phyloP scores from a whole-genome alignment of 2,329 filamentous ascomycete genomes.

The Zasmidium cellare region DNA sequence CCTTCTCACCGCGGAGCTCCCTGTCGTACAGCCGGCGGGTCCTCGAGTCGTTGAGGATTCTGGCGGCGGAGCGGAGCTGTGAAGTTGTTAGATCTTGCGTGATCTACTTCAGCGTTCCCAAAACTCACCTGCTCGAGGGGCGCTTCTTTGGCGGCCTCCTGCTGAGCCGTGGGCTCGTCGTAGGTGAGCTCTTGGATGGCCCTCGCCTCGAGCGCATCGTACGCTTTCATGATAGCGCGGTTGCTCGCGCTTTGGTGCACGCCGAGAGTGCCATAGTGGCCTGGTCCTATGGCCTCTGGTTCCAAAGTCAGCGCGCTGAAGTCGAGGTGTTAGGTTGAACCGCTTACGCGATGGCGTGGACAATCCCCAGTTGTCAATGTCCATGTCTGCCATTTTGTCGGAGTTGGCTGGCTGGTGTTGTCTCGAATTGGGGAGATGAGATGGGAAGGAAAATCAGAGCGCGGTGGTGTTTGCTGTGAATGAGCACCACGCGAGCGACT shows the following conservation, averaged over 20 bases:
- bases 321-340: no score
- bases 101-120: no score
- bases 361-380: no score
- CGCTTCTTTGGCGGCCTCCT: background rate
- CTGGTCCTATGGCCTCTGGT: background rate
- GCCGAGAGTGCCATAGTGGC: background rate
- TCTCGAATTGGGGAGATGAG: no score
- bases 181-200: background rate
- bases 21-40: background rate
- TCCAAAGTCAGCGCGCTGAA: no score
- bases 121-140: no score
- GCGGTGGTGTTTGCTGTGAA: background rate
- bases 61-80: background rate
- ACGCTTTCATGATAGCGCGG: background rate
- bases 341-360: no score
- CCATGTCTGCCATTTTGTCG: background rate
- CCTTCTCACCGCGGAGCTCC: background rate
- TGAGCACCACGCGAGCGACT: no score
- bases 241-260: background rate
- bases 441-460: no score
- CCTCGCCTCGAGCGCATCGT: background rate
- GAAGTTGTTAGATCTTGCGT: background rate
- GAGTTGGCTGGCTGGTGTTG: no score
- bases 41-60: background rate
- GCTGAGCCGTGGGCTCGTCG: background rate